These are phyloP conservation scores for Strobilomyces dryophilus DNA, from an alignment of 768 basidiomycete genomes.

Conservation along the genomic window DNA sequence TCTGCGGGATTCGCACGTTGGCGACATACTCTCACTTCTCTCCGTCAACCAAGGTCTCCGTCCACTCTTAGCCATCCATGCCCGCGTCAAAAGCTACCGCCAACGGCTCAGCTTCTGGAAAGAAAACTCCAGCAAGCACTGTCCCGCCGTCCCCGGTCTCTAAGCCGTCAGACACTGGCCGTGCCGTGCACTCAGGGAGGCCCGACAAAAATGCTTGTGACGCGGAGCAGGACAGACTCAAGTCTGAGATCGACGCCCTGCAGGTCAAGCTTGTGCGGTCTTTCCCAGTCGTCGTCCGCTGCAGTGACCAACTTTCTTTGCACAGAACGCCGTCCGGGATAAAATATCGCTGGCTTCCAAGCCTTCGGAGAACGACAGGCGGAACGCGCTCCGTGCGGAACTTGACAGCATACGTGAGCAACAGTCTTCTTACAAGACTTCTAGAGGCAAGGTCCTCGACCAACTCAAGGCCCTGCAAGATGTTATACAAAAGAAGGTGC, in stretches of 20 bases:
- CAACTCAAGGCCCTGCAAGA: constrained; percentile 81
- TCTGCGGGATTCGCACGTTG: constrained; percentile 18
- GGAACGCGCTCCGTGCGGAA: constrained; percentile 70
- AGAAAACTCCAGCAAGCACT: constrained; percentile 24
- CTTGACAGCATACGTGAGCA: constrained; percentile 73
- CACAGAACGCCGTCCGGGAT: constrained; percentile 65
- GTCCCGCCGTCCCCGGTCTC: constrained; percentile 26
- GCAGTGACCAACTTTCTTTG: constrained; percentile 1
- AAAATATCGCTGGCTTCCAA: constrained; percentile 67
- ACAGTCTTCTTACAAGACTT: constrained; percentile 73
- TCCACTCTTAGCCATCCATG: constrained; percentile 19
- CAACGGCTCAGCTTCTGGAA: constrained; percentile 41
- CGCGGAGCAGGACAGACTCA: constrained; percentile 78
- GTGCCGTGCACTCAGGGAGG: constrained; percentile 40
- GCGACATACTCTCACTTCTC: constrained; percentile 9
- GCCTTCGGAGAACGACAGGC: constrained; percentile 64
- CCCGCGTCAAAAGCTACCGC: constrained; percentile 51
- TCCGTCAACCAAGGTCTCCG: constrained; percentile 25
- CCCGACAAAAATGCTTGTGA: constrained; percentile 89
- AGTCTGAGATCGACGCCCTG: constrained; percentile 76
- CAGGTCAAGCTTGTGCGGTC: constrained; percentile 77
- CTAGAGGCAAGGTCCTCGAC: constrained; percentile 67
- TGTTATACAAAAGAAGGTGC: constrained; percentile 74
- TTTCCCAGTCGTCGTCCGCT: not conserved
- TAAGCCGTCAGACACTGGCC: constrained; percentile 19